Base-by-base conservation (phyloP, 1,284 basidiomycete genomes). In the Trametes sp. region DNA sequence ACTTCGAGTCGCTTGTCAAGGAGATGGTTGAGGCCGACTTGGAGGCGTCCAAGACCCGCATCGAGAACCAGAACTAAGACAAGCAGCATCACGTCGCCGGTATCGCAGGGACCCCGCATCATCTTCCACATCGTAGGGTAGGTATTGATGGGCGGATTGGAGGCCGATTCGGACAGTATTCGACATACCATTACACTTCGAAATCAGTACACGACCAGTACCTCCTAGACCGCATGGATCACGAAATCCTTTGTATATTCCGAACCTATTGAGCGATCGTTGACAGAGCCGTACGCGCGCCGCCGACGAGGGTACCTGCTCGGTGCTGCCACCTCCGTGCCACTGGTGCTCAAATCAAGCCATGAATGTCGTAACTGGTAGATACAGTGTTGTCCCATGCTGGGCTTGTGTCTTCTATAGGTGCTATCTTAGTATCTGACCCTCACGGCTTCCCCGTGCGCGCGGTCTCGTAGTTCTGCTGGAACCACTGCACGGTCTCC, bases 21-120 rank as follows among this genome's bases (percentile, higher is more conserved):
- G 93, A 96, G 83, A 96, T 97, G 95, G 94, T 96, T 13, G 80
- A 84, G 41, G 85, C 89, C 16, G 94, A 96, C 74, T 74, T 95
- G 69, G 80, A 85, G 72, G 86, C 89, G 51, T 84, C 88, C 54
- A 82, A 80, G 70, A 88, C 84, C 71, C 83, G 92, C 66, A 80
- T 94, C 38, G 92, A 93, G 75, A 89, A 94, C 75, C 91, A 92
- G 75, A 94, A 94, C 77, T 93, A 76, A 63, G 16, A 8, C 4
- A 26, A 5, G 31, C 31, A 33, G 31, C 31, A 11, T 33, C 11
- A 11, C 11, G 31, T 5, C 31, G 31, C 31, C 31, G 6, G 31
- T 11, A 42, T 42, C n/a, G 38, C 38, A 42, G 16, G n/a, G 38
- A 42, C 16, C n/a, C 16, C 14, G 38, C 16, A 44, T 44, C 14